Base-by-base conservation (phyloP, 306 rosid genomes). In the Lathyrus sativus region DNA sequence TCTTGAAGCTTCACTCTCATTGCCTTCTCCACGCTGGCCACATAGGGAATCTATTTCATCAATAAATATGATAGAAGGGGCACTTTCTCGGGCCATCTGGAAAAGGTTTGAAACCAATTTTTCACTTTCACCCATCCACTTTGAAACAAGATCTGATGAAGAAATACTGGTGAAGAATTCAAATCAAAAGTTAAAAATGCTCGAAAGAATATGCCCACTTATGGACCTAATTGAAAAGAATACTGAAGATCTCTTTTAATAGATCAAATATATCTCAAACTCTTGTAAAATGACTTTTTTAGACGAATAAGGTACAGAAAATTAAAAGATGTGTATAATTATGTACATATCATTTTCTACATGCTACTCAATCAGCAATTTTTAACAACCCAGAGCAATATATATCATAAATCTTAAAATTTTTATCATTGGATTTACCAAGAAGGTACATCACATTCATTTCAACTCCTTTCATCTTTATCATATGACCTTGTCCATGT, bases 51-150 rank as follows among this genome's bases (percentile, higher is more conserved):
- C 99, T 74, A 95, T 95, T 82, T 95, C 99, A 78, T 95, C 99
- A 41, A 95, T 9, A 61, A 95, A 95, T 73, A 95, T 95, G 79
- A 95, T 90, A 42, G 99, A 87, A 13, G 99, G 99, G 67, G 95
- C 96, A 81, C 88, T 87, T 51, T 95, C 99, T 41, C 99, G 91
- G 33, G 99, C 97, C 99, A 91, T 91, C 85, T 95, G 74, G 65
- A 95, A 95, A 77, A 95, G 99, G 81, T 78, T 91, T 61, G 97
- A 88, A 72, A 95, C 97, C 65, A 95, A 75, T 85, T 95, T 95
- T 82, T 91, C 99, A 85, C 99, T 95, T 81, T 95, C 99, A 74
- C 99, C 97, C 99, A 90, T 95, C 99, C 99, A 95, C 84, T 95
- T 91, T 12, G 99, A 91, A 44, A 91, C 99, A 75, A 95, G 89